Base-by-base conservation (phyloP, 176 grass and related monocot genomes). In the Microstegium vimineum region DNA sequence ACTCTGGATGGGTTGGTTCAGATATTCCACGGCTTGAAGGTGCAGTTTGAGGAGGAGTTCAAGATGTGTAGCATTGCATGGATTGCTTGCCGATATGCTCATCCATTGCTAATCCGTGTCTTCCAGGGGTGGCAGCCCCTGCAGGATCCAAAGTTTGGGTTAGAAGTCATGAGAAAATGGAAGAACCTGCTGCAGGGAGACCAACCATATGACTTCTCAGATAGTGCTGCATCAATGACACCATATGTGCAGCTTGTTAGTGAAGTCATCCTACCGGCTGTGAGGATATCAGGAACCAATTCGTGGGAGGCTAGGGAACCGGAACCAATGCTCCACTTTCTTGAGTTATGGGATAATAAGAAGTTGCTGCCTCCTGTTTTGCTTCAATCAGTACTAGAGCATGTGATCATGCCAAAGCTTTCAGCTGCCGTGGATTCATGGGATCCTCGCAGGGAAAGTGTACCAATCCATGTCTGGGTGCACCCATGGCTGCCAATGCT, bases 121-220 rank as follows among this genome's bases (percentile, higher is more conserved):
- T 97, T 97, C 77, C 94, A 94, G 62, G 90, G 90, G 13, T 97
- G 94, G 92, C 92, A 97, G 26, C 94, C 94, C 3, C 47, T 94
- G 47, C 85, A 92, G 65, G 90, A 97, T 82, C 94, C 92, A 0
- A 71, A 81, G 67, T 91, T 92, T 68, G 83, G 94, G n/a, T 88
- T 94, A 64, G 85, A 90, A 36, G 71, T 85, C 54, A 94, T 97
- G 62, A 79, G 75, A 36, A 87, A 81, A 32, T 97, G 82, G 87
- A 93, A 83, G 69, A 83, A 92, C 81, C 78, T 97, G 63, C 76
- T 97, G 74, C 94, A 97, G 54, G 90, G 90, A 4, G 92, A 90
- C 71, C 90, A 89, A 68, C 90, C 92, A 43, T 88, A 75, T 84
- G 94, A 92, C 33, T 94, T 91, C 45, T 84, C 91, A 69, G 94